Percentiles rank a stretch among this genome's conserved stretches.
Evolutionary conservation across 2,329 filamentous ascomycete genomes (phyloP).

Genomic region (Fusarium devonianum): DNA sequence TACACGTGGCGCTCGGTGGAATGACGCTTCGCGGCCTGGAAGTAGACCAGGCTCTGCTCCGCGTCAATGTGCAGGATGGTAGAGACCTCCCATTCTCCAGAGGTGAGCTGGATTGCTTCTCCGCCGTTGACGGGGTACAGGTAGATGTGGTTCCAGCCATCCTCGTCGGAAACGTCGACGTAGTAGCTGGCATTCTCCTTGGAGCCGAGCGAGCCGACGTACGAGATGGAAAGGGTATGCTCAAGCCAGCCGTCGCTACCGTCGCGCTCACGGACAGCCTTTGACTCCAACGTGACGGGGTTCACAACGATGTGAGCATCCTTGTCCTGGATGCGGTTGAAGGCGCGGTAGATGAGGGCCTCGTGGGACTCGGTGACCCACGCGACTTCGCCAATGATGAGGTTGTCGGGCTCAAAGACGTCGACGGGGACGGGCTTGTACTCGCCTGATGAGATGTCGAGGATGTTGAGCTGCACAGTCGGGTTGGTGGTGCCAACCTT

Average conservation of each 20-base stretch:
- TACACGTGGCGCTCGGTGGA: constrained; percentile 73
- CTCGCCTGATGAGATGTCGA: constrained; percentile 58
- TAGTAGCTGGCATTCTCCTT: constrained; percentile 59
- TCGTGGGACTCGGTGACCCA: constrained; percentile 70
- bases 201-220: constrained; percentile 56
- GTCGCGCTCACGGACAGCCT: constrained; percentile 62
- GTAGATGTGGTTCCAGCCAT: constrained; percentile 75
- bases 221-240: constrained; percentile 63
- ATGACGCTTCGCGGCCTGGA: constrained; percentile 69
- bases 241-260: constrained; percentile 69
- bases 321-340: constrained; percentile 72
- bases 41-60: constrained; percentile 65
- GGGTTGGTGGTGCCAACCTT: constrained; percentile 75
- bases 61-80: constrained; percentile 67
- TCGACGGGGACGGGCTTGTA: constrained; percentile 58
- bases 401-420: constrained; percentile 65
- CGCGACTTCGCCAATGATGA: constrained; percentile 71
- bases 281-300: constrained; percentile 54
- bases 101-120: constrained; percentile 64
- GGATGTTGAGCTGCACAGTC: constrained; percentile 65
- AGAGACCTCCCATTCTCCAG: constrained; percentile 71
- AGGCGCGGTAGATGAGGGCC: constrained; percentile 69
- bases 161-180: constrained; percentile 70
- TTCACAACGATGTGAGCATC: constrained; percentile 69
- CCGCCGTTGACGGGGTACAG: constrained; percentile 66